Conservation (phyloP, 371 early-diverging fungal species). For the Rhizopus microsporus region DNA sequence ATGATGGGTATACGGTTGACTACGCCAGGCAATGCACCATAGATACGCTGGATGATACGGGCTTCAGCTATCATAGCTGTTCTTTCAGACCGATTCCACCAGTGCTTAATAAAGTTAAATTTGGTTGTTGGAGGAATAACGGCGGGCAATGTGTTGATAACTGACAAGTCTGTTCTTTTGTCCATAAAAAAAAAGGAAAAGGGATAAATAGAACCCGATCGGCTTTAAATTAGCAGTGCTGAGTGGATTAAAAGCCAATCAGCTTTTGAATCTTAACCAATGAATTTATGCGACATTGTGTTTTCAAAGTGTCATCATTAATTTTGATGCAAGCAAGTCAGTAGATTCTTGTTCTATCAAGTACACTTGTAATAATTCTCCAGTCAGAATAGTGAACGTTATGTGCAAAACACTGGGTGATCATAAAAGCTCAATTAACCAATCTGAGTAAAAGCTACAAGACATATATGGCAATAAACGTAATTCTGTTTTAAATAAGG, state of each 20-base stretch:
- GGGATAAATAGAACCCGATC: background rate
- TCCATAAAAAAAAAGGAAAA: slow-evolving; percentile 2
- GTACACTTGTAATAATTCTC: too few relatives aligned
- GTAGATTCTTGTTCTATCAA: too few relatives aligned
- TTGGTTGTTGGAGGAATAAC: slow-evolving; percentile 51
- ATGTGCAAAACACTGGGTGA: too few relatives aligned
- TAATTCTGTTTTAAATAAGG: too few relatives aligned
- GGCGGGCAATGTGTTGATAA: slow-evolving; percentile 33
- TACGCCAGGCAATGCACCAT: slow-evolving; percentile 34
- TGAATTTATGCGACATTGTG: too few relatives aligned
- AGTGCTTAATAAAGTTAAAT: slow-evolving; percentile 44
- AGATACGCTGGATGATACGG: slow-evolving; percentile 44
- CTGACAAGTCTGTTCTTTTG: slow-evolving; percentile 12
- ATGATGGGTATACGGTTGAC: slow-evolving; percentile 28
- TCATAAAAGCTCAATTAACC: too few relatives aligned
- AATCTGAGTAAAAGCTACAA: too few relatives aligned
- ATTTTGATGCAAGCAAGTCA: too few relatives aligned
- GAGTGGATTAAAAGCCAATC: background rate
- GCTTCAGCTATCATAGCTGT: slow-evolving; percentile 51
- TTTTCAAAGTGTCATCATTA: too few relatives aligned
- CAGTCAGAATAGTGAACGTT: too few relatives aligned
- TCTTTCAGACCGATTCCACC: slow-evolving; percentile 53
- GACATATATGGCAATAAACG: too few relatives aligned
- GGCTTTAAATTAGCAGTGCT: background rate
- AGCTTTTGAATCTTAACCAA: background rate